phyloP scores from a whole-genome alignment of 2,329 filamentous ascomycete genomes.

The Tolypocladium guangdongense region DNA sequence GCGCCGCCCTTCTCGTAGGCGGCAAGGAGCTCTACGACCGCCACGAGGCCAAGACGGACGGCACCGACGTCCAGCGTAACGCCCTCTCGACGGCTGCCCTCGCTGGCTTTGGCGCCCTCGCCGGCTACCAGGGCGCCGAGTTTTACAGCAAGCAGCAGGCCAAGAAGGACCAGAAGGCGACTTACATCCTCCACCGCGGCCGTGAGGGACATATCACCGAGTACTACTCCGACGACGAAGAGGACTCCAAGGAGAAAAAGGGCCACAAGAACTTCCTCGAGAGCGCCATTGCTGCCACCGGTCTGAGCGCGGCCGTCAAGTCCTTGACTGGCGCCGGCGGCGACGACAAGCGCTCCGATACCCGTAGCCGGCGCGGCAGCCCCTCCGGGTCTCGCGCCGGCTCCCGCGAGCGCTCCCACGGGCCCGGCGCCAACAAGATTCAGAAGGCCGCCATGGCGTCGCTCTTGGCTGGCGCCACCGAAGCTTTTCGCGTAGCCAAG shows the following conservation, averaged over 20 bases:
- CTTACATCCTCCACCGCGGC: slow-evolving; percentile 40
- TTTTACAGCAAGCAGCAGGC: slow-evolving; percentile 50
- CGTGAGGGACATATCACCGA: slow-evolving; percentile 40
- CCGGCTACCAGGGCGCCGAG: slow-evolving; percentile 53
- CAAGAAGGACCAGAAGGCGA: slow-evolving; percentile 44
- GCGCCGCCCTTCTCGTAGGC: slow-evolving; percentile 52
- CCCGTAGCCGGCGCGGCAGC: slow-evolving; percentile 38
- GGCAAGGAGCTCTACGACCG: slow-evolving; percentile 58
- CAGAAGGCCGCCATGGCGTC: slow-evolving; percentile 88
- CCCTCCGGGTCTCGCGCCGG: slow-evolving; percentile 34
- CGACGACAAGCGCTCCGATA: slow-evolving; percentile 26
- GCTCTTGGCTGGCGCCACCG: slow-evolving; percentile 77
- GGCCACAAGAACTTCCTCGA: slow-evolving; percentile 55
- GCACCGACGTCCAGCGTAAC: slow-evolving; percentile 43
- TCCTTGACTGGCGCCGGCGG: slow-evolving; percentile 40
- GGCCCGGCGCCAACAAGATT: slow-evolving; percentile 44
- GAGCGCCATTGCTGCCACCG: slow-evolving; percentile 50
- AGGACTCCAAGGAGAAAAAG: slow-evolving; percentile 43
- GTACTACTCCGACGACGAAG: slow-evolving; percentile 48
- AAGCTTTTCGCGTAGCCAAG: slow-evolving; percentile 84
- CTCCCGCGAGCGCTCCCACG: slow-evolving; percentile 43
- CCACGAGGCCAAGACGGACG: slow-evolving; percentile 42
- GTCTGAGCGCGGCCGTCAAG: slow-evolving; percentile 50
- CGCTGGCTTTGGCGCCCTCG: slow-evolving; percentile 52
- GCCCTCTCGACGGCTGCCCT: slow-evolving; percentile 48